Evolutionary conservation across 352 stramenopile genomes (phyloP), one percentile per base, ranked within the genome.

Genomic region (Lagenidium sp.): DNA sequence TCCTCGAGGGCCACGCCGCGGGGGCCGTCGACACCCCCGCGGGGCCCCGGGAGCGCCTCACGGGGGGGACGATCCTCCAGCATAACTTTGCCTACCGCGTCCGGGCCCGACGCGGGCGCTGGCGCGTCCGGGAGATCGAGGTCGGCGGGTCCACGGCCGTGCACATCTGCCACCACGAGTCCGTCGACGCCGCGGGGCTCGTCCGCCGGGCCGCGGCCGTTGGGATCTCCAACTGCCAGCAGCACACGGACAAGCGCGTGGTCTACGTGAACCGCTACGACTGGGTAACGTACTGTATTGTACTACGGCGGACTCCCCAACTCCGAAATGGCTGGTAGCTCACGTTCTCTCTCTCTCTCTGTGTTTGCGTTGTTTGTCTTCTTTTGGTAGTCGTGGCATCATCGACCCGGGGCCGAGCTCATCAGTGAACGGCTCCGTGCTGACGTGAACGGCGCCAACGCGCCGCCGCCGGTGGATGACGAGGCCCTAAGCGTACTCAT

Each of bases 181-280:
- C 11, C 6, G 34, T 19, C 11, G 34, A 39, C 16, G 6, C 34
- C 34, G 11, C 11, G 6, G 34, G 20, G 12, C 34, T 39, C 34
- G 34, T 39, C 6, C 34, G n/a, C 6, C 34, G 34, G 6, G 34
- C n/a, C 16, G 6, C 34, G 6, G 6, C 6, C 34, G 34, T 39
- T 16, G 34, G 34, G 6, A 39, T 39, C 16, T 39, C 34, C 6
- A 7, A 39, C 34, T 20, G 6, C 12, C 34, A 39, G 16, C 11
- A 12, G 11, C 34, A 39, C 34, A 19, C 6, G 6, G 34, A 39
- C 34, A 7, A 16, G 6, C 34, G 34, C 16, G n/a, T 39, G 6
- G 34, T 39, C 12, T 39, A 39, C 16, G 34, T 39, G 11, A 39
- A 39, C 20, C 34, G 34, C 8, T 39, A 39, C 16, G 34, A 39